Percentiles rank a stretch among this genome's conserved stretches.
Evolutionary conservation across 257 asterid species (phyloP).

Genomic region (Jasminum sambac): DNA sequence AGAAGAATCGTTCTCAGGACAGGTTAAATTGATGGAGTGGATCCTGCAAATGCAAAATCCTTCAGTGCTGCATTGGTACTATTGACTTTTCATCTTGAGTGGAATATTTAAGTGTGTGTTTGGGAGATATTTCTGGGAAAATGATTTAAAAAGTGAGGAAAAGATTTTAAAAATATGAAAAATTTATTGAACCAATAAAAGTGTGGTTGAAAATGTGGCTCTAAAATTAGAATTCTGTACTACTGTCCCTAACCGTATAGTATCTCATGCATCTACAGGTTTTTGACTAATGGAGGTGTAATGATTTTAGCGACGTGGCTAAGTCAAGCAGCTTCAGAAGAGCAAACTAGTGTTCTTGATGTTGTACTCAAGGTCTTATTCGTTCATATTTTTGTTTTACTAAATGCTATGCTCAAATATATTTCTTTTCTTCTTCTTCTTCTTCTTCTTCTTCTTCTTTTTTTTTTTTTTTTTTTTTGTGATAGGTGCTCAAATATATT

Average conservation of each 20-base stretch:
- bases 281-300: constrained; percentile 76
- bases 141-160: too few relatives aligned
- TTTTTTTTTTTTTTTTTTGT: too few relatives aligned
- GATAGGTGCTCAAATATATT: constrained; percentile 6
- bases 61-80: constrained; percentile 72
- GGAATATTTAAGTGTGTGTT: constrained; percentile 1
- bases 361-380: constrained; percentile 66
- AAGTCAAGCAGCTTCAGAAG: constrained; percentile 88
- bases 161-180: too few relatives aligned
- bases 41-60: constrained; percentile 68
- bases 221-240: background rate
- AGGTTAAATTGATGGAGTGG: constrained; percentile 87
- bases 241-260: constrained; percentile 14
- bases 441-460: too few relatives aligned
- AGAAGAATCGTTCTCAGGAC: constrained; percentile 89
- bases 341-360: constrained; percentile 78
- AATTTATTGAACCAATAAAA: too few relatives aligned
- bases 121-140: too few relatives aligned
- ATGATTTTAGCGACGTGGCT: constrained; percentile 95
- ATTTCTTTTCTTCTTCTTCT: too few relatives aligned
- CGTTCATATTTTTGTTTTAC: constrained; percentile 3
- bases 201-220: too few relatives aligned
- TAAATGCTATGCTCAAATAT: constrained; percentile 13
- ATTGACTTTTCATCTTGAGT: constrained; percentile 19
- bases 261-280: constrained; percentile 54